Base-by-base conservation (phyloP, 176 grass and related monocot genomes). In the Thinopyrum elongatum region DNA sequence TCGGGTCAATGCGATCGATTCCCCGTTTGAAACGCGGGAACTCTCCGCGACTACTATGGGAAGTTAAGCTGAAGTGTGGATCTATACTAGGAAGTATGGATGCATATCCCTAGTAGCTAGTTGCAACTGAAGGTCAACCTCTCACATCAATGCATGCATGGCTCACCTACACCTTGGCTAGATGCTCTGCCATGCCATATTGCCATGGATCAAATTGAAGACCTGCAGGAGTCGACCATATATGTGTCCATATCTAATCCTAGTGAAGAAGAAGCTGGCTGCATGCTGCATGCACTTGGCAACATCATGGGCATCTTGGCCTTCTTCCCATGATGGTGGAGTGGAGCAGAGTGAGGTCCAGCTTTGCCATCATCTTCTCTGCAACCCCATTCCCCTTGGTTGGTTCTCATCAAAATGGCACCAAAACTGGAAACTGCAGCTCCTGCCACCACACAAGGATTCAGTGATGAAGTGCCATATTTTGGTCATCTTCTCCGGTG, bases 351-450 rank as follows among this genome's bases (percentile, higher is more conserved):
- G 39, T 6, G 82, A 85, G 53, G 44, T 79, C 81, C 76, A 89
- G 82, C 42, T 57, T 65, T 84, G 76, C 81, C 51, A 21, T 21
- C 81, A 76, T 72, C 81, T 59, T 64, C 66, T 70, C 70, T 75
- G 55, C 55, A 42, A 3, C 15, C 59, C 79, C 78, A 75, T 39
- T 11, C 39, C 47, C 47, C 17, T 15, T 84, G 82, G 76, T 47
- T 84, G 76, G 76, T 64, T 82, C 67, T 58, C 59, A 4, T 70
- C 71, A 66, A 1, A 78, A 47, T 36, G 23, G 51, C 74, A 39
- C 33, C 21, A 39, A 51, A 35, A 41, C 22, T 44, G 15, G 19
- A 59, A 42, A 25, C 46, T 80, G 21, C 67, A 49, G 39, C 34
- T 25, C n/a, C 34, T 41, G 77, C 47, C 14, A 57, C 44, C 17